phyloP scores from a whole-genome alignment of 805 yeast species.

The Hanseniaspora jakobsenii region DNA sequence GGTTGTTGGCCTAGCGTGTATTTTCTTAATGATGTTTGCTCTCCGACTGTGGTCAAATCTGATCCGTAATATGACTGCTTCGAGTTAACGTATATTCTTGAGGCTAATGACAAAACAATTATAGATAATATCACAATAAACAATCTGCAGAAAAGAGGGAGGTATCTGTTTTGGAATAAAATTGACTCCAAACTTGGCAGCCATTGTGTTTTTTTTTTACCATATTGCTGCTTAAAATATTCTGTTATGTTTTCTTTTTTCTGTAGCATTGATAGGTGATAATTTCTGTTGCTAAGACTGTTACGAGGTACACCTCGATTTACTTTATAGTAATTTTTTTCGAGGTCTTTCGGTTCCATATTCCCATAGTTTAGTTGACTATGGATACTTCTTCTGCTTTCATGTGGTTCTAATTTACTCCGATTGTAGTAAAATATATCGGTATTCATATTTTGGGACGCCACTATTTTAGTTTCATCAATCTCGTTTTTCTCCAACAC shows the following conservation, averaged over 20 bases:
- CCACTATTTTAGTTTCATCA: background rate
- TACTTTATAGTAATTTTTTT: conserved; percentile 4
- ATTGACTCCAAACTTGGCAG: conserved; percentile 47
- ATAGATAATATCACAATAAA: conserved; percentile 47
- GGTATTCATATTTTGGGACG: too few species aligned
- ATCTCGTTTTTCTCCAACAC: conserved; percentile 8
- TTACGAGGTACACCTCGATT: background rate
- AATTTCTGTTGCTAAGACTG: background rate
- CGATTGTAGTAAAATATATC: too few species aligned
- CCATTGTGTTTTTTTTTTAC: conserved; percentile 50
- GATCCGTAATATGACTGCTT: conserved; percentile 14
- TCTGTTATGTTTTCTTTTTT: conserved; percentile 25
- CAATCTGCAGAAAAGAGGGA: conserved; percentile 65
- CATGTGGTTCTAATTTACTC: background rate
- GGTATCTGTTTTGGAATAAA: conserved; percentile 61
- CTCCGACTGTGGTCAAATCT: conserved; percentile 15
- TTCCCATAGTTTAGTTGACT: conserved; percentile 11
- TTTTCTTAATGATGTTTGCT: conserved; percentile 6
- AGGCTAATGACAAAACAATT: conserved; percentile 62
- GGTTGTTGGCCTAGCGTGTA: conserved; percentile 55
- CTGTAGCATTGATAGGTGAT: conserved; percentile 12
- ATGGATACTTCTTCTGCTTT: background rate
- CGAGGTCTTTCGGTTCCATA: conserved; percentile 12
- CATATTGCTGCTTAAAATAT: conserved; percentile 27
- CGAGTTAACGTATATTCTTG: conserved; percentile 39